phyloP scores from a whole-genome alignment of 768 basidiomycete species.

The Trametes sanguinea region DNA sequence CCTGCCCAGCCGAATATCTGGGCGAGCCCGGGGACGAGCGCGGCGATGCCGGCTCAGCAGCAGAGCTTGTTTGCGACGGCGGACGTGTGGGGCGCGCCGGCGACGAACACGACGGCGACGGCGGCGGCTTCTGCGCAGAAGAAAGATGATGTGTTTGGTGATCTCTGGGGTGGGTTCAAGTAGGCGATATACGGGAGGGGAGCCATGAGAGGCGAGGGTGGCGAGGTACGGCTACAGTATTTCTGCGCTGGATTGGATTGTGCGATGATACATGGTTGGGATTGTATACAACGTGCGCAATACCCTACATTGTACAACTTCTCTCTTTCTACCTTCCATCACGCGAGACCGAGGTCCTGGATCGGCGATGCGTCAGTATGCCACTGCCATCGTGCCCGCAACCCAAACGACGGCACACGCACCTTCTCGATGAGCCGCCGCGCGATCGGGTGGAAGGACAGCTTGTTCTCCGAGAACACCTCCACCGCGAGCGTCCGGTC shows the following conservation, averaged over 20 bases:
- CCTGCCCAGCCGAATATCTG: constrained; percentile 37
- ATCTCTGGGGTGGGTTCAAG: constrained; percentile 85
- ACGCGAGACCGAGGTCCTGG: constrained; percentile 24
- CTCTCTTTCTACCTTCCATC: neutral
- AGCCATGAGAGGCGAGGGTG: neutral
- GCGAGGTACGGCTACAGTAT: neutral
- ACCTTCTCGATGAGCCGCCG: constrained; percentile 77
- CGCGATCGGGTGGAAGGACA: constrained; percentile 76
- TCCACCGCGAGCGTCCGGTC: constrained; percentile 53
- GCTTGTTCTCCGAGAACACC: constrained; percentile 49
- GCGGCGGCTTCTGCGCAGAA: constrained; percentile 40
- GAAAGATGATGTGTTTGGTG: constrained; percentile 80
- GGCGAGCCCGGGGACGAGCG: constrained; percentile 8
- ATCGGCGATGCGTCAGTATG: neutral
- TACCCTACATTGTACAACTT: constrained; percentile 13
- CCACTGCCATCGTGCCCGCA: too few species aligned
- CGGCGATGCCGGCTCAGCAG: constrained; percentile 15
- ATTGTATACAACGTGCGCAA: constrained; percentile 4
- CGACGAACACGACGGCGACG: constrained; percentile 24
- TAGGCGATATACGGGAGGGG: constrained; percentile 32
- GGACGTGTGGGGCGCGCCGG: constrained; percentile 60
- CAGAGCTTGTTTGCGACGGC: constrained; percentile 40
- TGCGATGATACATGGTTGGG: constrained; percentile 12
- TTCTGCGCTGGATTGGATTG: neutral
- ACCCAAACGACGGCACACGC: neutral